Percentiles rank a stretch among this genome's conserved stretches.
Evolutionary conservation across 306 rosid genomes (phyloP).

Genomic region (Trifolium repens): DNA sequence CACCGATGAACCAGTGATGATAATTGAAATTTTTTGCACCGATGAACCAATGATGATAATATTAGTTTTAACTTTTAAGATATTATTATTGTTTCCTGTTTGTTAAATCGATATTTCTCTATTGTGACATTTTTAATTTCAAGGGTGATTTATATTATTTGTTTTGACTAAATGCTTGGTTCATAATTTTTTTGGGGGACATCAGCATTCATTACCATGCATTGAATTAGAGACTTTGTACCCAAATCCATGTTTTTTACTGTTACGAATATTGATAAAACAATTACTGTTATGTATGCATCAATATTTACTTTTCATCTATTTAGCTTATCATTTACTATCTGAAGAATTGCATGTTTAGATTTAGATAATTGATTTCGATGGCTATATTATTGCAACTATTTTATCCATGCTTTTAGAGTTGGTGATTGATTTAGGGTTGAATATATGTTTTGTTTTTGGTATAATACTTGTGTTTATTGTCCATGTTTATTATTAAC

Average conservation of each 20-base stretch:
- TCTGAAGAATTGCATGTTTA: conserved; percentile 19
- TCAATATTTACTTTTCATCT: neutral
- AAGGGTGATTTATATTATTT: conserved; percentile 20
- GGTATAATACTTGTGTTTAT: conserved; percentile 10
- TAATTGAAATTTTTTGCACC: neutral
- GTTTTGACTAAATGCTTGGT: conserved; percentile 13
- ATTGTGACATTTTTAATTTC: neutral
- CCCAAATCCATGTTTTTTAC: conserved; percentile 18
- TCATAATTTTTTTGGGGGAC: neutral
- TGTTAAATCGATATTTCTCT: conserved; percentile 4
- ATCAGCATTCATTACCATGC: neutral
- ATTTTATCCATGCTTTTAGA: conserved; percentile 14
- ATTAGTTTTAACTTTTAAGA: neutral
- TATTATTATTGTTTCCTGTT: conserved; percentile 4
- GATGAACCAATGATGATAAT: conserved; percentile 21
- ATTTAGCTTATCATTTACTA: conserved; percentile 17
- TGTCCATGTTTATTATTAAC: conserved; percentile 20
- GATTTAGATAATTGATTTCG: conserved; percentile 22
- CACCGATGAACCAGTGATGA: conserved; percentile 17
- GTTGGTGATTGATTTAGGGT: conserved; percentile 23
- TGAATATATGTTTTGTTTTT: conserved; percentile 6
- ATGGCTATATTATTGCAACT: neutral
- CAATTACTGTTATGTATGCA: conserved; percentile 5
- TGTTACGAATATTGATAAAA: neutral
- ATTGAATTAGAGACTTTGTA: conserved; percentile 13